Evolutionary conservation across 352 stramenopile genomes (phyloP), one percentile per base, ranked within the genome.

Genomic region (Phytophthora sansomeana): DNA sequence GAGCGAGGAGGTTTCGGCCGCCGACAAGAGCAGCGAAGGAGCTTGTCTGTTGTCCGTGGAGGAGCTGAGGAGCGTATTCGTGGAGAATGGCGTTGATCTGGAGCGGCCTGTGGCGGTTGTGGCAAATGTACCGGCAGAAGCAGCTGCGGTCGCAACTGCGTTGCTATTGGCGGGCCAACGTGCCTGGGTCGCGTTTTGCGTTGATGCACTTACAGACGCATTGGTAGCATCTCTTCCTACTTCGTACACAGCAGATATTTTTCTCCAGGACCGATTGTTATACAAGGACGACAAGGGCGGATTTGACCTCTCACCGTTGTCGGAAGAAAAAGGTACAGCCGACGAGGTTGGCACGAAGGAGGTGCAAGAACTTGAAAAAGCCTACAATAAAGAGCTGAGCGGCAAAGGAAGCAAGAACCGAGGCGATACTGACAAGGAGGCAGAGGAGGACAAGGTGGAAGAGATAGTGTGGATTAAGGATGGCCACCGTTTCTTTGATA

Each of bases 401-500:
- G 71, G 68, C n/a, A 79, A 80, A 8, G 57, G 74, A 29, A 63
- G 26, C n/a, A 75, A 75, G 46, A 61, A 82, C 29, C 58, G 46
- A 44, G 50, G 60, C 11, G 46, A 69, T 24, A 16, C 36, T 16
- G 43, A 56, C 16, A 26, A 73, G 6, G 55, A 77, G 9, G 35
- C 77, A 35, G 44, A 69, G 14, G 57, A 54, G 35, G 64, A 72
- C 28, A 66, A 68, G 17, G 38, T 52, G 6, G 51, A 76, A 28
- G 73, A 89, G 14, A 65, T 85, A 11, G 81, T 90, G 24, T 90
- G 78, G 79, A 47, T 81, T 32, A 73, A 81, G 21, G 68, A 85
- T 29, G 80, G 77, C 4, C 72, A 80, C 16, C 78, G 76, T 3
- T 96, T 91, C 61, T 96, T 96, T 62, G 86, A 92, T 32, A 94